phyloP scores from a whole-genome alignment of 2,329 filamentous ascomycete genomes.

The Triangularia setosa region DNA sequence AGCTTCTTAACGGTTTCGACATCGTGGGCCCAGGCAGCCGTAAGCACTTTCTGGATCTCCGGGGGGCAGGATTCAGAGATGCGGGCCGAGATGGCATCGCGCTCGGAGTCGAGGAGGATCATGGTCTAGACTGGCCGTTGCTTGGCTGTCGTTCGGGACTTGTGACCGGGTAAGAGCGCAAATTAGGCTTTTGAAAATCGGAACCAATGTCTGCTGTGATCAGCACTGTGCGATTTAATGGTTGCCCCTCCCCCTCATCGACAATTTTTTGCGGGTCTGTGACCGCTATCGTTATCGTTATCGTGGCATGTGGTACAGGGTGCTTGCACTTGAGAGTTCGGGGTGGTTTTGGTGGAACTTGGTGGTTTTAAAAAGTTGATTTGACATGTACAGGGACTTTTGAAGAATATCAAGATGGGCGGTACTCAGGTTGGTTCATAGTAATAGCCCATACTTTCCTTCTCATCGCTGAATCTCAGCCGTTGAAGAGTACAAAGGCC shows the following conservation, averaged over 20 bases:
- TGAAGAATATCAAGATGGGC: background rate
- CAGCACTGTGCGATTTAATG: background rate
- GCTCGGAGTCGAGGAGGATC: conserved; percentile 21
- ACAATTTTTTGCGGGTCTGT: conserved; percentile 1
- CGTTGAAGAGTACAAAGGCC: background rate
- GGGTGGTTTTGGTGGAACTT: background rate
- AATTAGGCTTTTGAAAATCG: background rate
- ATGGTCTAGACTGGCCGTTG: background rate
- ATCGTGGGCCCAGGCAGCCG: conserved; percentile 58
- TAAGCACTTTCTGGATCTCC: conserved; percentile 48
- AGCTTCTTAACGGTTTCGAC: conserved; percentile 64
- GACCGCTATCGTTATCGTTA: conserved; percentile 6
- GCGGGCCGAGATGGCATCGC: conserved; percentile 50
- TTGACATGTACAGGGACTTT: background rate
- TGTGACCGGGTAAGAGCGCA: background rate
- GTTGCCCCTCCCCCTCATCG: conserved; percentile 5
- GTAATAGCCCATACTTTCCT: too few relatives aligned
- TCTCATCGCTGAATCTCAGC: too few relatives aligned
- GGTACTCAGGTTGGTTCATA: background rate
- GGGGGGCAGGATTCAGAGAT: conserved; percentile 52
- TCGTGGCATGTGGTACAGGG: background rate
- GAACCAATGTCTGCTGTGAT: background rate
- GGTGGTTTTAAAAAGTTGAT: background rate
- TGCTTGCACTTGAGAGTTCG: background rate
- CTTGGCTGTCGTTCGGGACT: background rate